Evolutionary conservation across 2,329 filamentous ascomycete species (phyloP).

Genomic region (Hypoxylon sp.): DNA sequence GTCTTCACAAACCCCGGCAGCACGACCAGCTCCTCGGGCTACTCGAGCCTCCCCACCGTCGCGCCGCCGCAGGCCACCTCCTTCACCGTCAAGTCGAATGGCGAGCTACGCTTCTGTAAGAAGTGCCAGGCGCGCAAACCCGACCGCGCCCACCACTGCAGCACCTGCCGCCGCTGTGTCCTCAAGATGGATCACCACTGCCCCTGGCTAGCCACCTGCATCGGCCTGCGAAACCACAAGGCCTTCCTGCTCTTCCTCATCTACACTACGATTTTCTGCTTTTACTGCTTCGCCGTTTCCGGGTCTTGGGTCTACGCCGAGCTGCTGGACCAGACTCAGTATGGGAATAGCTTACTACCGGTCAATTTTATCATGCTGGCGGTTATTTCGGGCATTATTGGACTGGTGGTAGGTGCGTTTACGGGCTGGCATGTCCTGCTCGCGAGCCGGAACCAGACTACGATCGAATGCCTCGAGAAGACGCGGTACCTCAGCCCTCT

Average conservation of each 20-base stretch:
- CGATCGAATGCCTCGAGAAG: constrained; percentile 96
- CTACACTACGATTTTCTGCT: constrained; percentile 89
- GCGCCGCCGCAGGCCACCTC: constrained; percentile 73
- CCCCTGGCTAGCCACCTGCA: constrained; percentile 96
- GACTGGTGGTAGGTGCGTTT: constrained; percentile 88
- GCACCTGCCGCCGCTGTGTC: constrained; percentile 91
- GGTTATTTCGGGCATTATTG: constrained; percentile 91
- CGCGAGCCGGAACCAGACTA: constrained; percentile 84
- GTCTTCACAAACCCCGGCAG: constrained; percentile 92
- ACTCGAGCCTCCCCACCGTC: constrained; percentile 84
- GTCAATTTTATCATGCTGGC: constrained; percentile 91
- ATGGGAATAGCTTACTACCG: constrained; percentile 82
- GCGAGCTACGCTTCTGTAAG: constrained; percentile 91
- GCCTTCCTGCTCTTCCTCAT: constrained; percentile 91
- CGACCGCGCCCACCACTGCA: constrained; percentile 96
- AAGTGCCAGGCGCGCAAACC: constrained; percentile 96
- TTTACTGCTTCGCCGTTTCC: constrained; percentile 82
- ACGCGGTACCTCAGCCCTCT: constrained; percentile 91
- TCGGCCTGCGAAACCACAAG: constrained; percentile 95
- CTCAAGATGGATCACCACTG: constrained; percentile 99
- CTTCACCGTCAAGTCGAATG: constrained; percentile 92
- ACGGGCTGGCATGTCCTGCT: constrained; percentile 92
- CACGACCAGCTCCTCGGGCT: constrained; percentile 74
- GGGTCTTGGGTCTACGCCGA: constrained; percentile 88
- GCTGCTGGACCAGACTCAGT: constrained; percentile 77